Evolutionary conservation across 202 grass and related monocot species (phyloP), one percentile per base, ranked within the genome.

Genomic region (Brachypodium distachyon): DNA sequence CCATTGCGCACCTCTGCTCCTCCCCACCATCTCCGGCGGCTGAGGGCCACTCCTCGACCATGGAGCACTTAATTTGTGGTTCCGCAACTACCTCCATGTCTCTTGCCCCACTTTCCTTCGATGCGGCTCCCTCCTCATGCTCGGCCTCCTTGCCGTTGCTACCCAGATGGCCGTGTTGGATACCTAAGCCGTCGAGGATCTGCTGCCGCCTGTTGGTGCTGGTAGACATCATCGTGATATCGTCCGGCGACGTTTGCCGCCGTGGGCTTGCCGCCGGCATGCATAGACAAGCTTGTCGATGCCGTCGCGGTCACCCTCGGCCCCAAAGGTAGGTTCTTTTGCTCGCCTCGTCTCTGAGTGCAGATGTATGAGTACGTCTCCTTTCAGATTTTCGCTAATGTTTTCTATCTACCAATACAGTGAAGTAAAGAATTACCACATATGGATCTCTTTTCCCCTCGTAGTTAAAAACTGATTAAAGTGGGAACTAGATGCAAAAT

Each of bases 221-320:
- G 61, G 87, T 89, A 7, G 83, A 81, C 46, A 66, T 86, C 26
- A 98, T 92, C 66, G 88, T 87, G 49, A 92, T 98, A 55, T 81
- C 75, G 14, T 90, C 86, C 22, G 95, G 82, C 5, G 85, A 90
- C 1, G 63, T 84, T 43, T 94, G 91, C 81, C 90, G 94, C 79
- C 90, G 82, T 13, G 80, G 86, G 29, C 88, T 97, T 59, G 72
- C 90, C 14, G 62, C 83, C 19, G 94, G 94, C 39, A 97, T 97
- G 29, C 81, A 97, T n/a, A n/a, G n/a, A n/a, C 77, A 94, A 97
- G 76, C 95, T 97, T 14, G 91, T 91, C 29, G 91, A 94, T 56
- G 86, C 91, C 13, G 91, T 97, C 18, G 73, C 87, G 1, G 86
- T 97, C 48, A 97, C 95, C 47, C 88, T 94, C 81, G 95, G 91